Base-by-base conservation (phyloP, 176 grass and related monocot genomes). In the Lolium perenne region DNA sequence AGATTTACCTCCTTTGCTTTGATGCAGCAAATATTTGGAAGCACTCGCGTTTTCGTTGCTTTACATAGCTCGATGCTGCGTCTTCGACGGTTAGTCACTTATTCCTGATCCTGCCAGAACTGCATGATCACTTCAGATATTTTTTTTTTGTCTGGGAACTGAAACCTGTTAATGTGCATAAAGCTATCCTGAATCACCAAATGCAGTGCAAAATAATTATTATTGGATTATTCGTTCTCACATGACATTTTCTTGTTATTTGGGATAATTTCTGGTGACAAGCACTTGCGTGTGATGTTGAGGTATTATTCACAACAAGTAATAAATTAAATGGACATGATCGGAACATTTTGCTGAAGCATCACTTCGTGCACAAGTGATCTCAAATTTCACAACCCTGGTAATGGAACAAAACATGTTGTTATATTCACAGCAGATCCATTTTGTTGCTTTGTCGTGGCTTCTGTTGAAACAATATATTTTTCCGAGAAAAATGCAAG, bases 11-110 rank as follows among this genome's bases (percentile, higher is more conserved):
- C 8, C 51, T 71, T 78, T 87, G 40, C 41, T 87, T 89, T 29
- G 20, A 78, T 95, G 89, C 83, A 98, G 95, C 88, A 93, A 89
- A 91, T 92, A 83, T 87, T 89, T 87, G 95, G 93, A 89, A 98
- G 95, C 76, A 95, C 93, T 71, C 86, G 91, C 15, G 81, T 86
- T 76, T 98, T 98, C n/a, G 81, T 98, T 89, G 91, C 91, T 83
- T 94, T 98, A 73, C 91, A 98, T 87, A 89, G 77, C 61, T 98
- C 93, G 69, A 98, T 98, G 95, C 61, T 91, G 64, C 76, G 83
- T 32, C 91, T 93, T 80, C 69, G 86, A 86, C 81, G 95, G 95
- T 98, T 88, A 93, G 89, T 87, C 29, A 3, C 11, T 26, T 71
- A 57, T 63, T 82, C 66, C 74, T 18, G 4, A 57, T 82, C 60